These are phyloP conservation scores for Cercospora zeae-maydis DNA, from an alignment of 2,329 filamentous ascomycete genomes.

Conservation along the genomic window DNA sequence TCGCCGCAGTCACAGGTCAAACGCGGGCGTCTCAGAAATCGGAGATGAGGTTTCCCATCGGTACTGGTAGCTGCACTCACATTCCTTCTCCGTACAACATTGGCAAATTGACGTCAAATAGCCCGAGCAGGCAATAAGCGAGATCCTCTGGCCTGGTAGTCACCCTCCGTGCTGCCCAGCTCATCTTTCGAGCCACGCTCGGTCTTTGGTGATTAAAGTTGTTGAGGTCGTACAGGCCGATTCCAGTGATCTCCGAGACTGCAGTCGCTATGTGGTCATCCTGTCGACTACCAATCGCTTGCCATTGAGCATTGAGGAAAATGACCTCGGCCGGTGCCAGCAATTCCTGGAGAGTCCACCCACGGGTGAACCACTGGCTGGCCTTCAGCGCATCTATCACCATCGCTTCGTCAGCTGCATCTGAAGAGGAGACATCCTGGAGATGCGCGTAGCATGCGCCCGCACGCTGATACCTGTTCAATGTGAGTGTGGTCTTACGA, in stretches of 20 bases:
- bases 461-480: constrained; percentile 2
- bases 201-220: constrained; percentile 3
- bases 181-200: constrained; percentile 21
- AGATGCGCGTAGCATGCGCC: constrained; percentile 14
- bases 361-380: constrained; percentile 8
- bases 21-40: not conserved
- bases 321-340: constrained; percentile 19
- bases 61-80: not conserved
- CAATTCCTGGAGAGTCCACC: constrained; percentile 30
- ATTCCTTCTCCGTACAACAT: constrained; percentile 13
- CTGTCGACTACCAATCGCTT: constrained; percentile 11
- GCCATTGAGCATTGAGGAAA: constrained; percentile 21
- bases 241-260: constrained; percentile 16
- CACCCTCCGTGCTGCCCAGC: constrained; percentile 14
- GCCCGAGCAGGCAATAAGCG: constrained; percentile 45
- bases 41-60: not conserved
- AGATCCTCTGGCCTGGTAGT: constrained; percentile 38
- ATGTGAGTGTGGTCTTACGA: not conserved
- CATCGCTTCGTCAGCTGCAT: too few species aligned
- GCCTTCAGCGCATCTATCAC: not conserved
- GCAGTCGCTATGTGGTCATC: constrained; percentile 8
- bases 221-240: constrained; percentile 11
- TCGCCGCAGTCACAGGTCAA: not conserved
- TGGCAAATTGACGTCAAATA: constrained; percentile 45
- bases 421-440: not conserved